phyloP scores from a whole-genome alignment of 768 basidiomycete species.

The Russula sp. region DNA sequence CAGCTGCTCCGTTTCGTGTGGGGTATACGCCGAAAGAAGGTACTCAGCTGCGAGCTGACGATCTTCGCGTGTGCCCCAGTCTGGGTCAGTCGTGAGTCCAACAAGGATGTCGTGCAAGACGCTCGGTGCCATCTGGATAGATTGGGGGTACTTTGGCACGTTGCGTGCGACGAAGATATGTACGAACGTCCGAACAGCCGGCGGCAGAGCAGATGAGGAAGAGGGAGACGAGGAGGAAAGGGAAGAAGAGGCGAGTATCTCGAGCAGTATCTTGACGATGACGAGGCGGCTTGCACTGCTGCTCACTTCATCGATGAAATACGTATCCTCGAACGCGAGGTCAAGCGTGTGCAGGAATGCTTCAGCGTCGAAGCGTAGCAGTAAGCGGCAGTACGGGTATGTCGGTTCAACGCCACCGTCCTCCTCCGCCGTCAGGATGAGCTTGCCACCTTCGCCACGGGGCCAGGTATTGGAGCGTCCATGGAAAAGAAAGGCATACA shows the following conservation, averaged over 20 bases:
- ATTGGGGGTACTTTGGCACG: constrained; percentile 94
- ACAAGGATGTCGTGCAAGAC: constrained; percentile 73
- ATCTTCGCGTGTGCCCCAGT: constrained; percentile 82
- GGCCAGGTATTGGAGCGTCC: constrained; percentile 82
- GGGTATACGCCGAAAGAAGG: constrained; percentile 87
- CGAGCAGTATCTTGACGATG: constrained; percentile 80
- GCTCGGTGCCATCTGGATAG: constrained; percentile 55
- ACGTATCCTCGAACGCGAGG: constrained; percentile 90
- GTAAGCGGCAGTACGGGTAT: constrained; percentile 82
- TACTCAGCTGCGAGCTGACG: constrained; percentile 94
- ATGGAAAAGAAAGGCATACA: constrained; percentile 83
- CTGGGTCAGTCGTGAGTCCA: constrained; percentile 70
- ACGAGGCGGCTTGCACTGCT: constrained; percentile 68
- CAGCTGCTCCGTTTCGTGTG: constrained; percentile 69
- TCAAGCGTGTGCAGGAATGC: constrained; percentile 92
- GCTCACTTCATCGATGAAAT: constrained; percentile 70
- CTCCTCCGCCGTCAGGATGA: constrained; percentile 73
- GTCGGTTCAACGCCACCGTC: constrained; percentile 76
- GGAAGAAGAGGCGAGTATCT: constrained; percentile 48
- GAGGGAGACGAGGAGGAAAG: neutral
- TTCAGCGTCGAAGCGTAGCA: constrained; percentile 89
- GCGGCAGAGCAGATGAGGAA: constrained; percentile 50
- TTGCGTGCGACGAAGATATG: constrained; percentile 97
- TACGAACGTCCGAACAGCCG: constrained; percentile 73
- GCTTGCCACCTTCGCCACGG: constrained; percentile 59